Evolutionary conservation across 371 early-diverging fungal genomes (phyloP).

Genomic region (Mortierella sp.): DNA sequence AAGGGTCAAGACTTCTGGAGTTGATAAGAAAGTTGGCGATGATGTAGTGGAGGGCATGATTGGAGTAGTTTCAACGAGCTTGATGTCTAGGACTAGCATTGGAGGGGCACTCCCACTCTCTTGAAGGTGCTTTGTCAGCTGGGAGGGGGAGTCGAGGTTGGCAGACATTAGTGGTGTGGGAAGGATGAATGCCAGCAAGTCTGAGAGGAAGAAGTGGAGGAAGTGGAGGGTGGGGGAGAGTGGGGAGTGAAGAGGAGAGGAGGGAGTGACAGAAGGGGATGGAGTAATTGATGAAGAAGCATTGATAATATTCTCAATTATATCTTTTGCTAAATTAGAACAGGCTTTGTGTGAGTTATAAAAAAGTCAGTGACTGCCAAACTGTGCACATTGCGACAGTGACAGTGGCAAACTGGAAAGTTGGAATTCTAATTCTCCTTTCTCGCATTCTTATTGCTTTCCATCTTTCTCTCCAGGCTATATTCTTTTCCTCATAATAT

Average conservation of each 20-base stretch:
- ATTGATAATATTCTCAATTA: not conserved
- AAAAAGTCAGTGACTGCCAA: not conserved
- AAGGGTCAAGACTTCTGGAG: not conserved
- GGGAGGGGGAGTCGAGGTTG: not conserved
- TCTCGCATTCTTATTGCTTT: not conserved
- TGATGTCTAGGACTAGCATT: slow-evolving; percentile 10
- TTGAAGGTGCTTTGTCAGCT: not conserved
- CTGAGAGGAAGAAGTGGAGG: not conserved
- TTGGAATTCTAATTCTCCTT: not conserved
- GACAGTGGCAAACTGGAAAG: not conserved
- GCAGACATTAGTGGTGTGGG: slow-evolving; percentile 1
- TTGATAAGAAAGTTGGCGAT: not conserved
- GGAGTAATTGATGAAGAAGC: not conserved
- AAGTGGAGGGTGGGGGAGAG: too few species aligned
- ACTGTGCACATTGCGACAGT: not conserved
- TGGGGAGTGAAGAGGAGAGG: not conserved
- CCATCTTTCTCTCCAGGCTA: not conserved
- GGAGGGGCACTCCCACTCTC: not conserved
- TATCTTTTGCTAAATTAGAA: not conserved
- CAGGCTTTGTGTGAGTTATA: not conserved
- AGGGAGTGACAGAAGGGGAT: not conserved
- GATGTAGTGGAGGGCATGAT: not conserved
- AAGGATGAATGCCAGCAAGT: not conserved
- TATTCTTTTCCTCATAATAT: not conserved
- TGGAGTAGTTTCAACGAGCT: slow-evolving; percentile 5